A percentile compares a stretch with the other conserved stretches of the same genome.
Conservation (phyloP, 208 protist genomes). For the Zelonia costaricensis region DNA sequence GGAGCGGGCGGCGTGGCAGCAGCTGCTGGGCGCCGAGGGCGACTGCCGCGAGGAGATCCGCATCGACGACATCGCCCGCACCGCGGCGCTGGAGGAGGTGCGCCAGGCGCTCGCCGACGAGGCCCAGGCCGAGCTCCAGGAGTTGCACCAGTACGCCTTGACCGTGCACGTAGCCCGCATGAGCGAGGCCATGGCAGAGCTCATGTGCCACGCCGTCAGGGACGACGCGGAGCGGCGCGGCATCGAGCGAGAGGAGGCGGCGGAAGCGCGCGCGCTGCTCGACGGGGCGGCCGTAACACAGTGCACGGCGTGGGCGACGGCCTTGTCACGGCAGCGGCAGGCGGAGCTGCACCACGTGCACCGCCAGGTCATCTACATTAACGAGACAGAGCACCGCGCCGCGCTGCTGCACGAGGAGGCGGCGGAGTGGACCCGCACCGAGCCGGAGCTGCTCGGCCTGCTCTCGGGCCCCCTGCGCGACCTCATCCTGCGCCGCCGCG, state of each 20-base stretch:
- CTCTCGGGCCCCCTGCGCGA: constrained; percentile 27
- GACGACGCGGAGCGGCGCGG: constrained; percentile 15
- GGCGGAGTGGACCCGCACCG: constrained; percentile 7
- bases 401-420: constrained; percentile 16
- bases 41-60: constrained; percentile 29
- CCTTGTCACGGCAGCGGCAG: neutral
- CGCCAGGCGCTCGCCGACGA: constrained; percentile 7
- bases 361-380: constrained; percentile 12
- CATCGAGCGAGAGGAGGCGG: constrained; percentile 15
- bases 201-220: constrained; percentile 1
- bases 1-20: constrained; percentile 20
- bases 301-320: constrained; percentile 10
- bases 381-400: constrained; percentile 20
- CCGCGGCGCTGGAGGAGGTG: too few species aligned
- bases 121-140: constrained; percentile 3
- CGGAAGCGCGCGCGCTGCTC: constrained; percentile 9
- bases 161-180: constrained; percentile 7
- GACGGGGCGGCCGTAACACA: constrained; percentile 3
- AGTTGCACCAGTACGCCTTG: constrained; percentile 10
- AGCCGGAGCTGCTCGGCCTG: constrained; percentile 7
- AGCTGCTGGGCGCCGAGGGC: constrained; percentile 20
- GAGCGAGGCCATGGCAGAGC: constrained; percentile 3
- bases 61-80: too few species aligned
- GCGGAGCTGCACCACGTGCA: constrained; percentile 4
- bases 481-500: constrained; percentile 13